Evolutionary conservation across 371 early-diverging fungal species (phyloP).

Genomic region (Phascolomyces articulosus): DNA sequence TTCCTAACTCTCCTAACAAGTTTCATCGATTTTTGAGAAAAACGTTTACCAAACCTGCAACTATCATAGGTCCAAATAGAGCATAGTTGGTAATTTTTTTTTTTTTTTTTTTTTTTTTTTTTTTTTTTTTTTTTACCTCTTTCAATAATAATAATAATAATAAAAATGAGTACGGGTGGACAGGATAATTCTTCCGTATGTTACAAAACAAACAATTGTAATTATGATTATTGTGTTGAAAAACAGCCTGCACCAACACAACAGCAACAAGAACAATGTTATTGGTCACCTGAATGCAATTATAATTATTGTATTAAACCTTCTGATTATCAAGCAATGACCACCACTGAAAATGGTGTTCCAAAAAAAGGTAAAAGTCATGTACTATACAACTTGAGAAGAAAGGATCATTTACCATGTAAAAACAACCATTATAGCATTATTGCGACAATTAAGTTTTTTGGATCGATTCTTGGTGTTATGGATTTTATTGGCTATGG

Average conservation of each 20-base stretch:
- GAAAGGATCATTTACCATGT: no score
- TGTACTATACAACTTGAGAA: no score
- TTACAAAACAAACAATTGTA: background rate
- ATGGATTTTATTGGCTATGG: conserved; percentile 66
- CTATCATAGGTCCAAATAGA: no score
- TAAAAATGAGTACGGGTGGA: no score
- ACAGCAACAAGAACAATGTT: background rate
- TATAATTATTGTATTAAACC: conserved; percentile 7
- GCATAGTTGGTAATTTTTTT: no score
- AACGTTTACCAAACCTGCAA: no score
- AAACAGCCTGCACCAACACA: no score
- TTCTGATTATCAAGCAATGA: background rate
- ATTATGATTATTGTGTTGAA: background rate
- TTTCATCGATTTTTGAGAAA: no score
- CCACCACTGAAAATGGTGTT: background rate
- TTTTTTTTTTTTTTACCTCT: no score
- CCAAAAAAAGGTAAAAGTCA: conserved; percentile 1
- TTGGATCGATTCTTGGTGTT: conserved; percentile 58
- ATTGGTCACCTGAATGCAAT: background rate
- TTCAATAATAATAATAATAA: no score
- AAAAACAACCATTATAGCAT: conserved; percentile 15
- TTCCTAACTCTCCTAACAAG: no score
- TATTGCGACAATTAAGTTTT: conserved; percentile 34
- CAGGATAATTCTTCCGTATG: background rate
- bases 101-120: no score